Percentiles rank a stretch among this genome's conserved stretches.
phyloP scores from a whole-genome alignment of 2,329 filamentous ascomycete genomes.

The Gnomoniopsis smithogilvyi region DNA sequence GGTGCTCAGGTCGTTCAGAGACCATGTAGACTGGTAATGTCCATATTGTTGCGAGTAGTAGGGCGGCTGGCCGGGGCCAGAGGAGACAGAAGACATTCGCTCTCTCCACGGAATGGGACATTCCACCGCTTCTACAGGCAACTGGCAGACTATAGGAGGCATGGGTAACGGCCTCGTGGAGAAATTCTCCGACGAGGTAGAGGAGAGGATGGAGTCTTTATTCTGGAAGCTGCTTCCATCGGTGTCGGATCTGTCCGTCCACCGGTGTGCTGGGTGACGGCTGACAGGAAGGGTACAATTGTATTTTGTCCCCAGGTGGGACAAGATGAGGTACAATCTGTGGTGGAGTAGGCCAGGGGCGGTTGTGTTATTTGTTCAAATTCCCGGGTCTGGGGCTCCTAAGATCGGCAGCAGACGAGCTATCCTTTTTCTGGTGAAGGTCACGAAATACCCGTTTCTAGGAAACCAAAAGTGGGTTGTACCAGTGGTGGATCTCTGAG shows the following conservation, averaged over 20 bases:
- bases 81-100: conserved; percentile 23
- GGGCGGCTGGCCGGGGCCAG: conserved; percentile 20
- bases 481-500: neutral
- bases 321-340: too few relatives aligned
- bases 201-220: conserved; percentile 2
- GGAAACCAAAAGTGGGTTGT: neutral
- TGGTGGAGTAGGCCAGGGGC: too few relatives aligned
- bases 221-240: conserved; percentile 3
- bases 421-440: conserved; percentile 14
- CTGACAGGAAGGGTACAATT: neutral
- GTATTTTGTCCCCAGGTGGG: neutral
- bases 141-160: conserved; percentile 3
- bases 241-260: neutral
- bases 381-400: neutral
- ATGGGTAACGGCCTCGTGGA: conserved; percentile 5
- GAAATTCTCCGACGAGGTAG: conserved; percentile 6
- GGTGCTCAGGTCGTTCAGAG: conserved; percentile 35
- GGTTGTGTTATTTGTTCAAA: neutral
- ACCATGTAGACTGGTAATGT: conserved; percentile 21
- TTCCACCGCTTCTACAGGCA: conserved; percentile 4
- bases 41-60: conserved; percentile 7
- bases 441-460: neutral
- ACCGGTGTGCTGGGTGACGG: neutral
- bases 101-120: conserved; percentile 6
- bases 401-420: neutral